phyloP scores from a whole-genome alignment of 2,329 filamentous ascomycete species.

The Gnomoniopsis sp. region DNA sequence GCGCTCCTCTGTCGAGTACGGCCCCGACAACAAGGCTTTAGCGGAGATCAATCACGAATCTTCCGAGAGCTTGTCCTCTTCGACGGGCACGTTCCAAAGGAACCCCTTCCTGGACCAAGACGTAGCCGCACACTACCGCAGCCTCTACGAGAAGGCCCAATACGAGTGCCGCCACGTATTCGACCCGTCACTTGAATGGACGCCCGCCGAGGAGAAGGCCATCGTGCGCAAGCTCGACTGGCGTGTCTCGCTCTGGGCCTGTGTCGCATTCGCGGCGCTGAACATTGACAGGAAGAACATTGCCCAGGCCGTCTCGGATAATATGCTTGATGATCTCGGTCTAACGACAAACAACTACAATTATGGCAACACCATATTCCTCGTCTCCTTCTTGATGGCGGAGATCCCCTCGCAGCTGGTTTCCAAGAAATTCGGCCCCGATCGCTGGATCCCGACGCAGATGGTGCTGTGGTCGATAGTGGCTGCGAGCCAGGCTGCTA shows the following conservation, averaged over 20 bases:
- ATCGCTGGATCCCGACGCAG: constrained; percentile 28
- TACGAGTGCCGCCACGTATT: constrained; percentile 56
- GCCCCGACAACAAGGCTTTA: neutral
- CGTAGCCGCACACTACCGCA: constrained; percentile 30
- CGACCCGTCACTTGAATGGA: constrained; percentile 51
- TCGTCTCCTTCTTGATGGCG: constrained; percentile 47
- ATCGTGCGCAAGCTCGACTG: constrained; percentile 46
- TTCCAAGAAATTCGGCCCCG: constrained; percentile 42
- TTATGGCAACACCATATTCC: constrained; percentile 48
- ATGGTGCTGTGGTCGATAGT: constrained; percentile 27
- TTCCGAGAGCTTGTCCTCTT: neutral
- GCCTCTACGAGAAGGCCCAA: constrained; percentile 30
- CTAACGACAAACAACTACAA: constrained; percentile 46
- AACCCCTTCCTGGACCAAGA: constrained; percentile 30
- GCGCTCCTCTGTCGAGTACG: neutral
- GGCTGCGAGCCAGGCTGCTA: constrained; percentile 21
- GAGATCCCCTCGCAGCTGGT: constrained; percentile 58
- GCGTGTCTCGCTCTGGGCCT: constrained; percentile 40
- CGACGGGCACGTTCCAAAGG: constrained; percentile 8
- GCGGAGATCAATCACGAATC: neutral
- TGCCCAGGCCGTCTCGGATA: constrained; percentile 56
- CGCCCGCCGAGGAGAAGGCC: constrained; percentile 48
- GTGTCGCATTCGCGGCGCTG: constrained; percentile 59
- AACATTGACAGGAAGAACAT: constrained; percentile 61
- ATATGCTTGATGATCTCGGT: constrained; percentile 53